A percentile compares a stretch with the other conserved stretches of the same genome.
Evolutionary conservation across 345 rosid species (phyloP).

Genomic region (sweet orange (Citrus sinensis)): DNA sequence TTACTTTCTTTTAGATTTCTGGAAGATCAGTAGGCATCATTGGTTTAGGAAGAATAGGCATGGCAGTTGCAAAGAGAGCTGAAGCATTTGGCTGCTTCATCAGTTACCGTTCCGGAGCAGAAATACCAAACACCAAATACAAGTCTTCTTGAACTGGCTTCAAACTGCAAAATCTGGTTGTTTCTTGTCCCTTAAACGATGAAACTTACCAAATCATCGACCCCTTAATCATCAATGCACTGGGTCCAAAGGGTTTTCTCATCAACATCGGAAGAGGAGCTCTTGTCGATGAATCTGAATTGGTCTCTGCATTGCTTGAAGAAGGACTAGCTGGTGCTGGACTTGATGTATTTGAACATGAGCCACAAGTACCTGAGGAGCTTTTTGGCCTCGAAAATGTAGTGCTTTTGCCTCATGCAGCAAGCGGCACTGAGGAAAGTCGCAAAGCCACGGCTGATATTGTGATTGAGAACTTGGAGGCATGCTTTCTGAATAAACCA

Average conservation of each 20-base stretch:
- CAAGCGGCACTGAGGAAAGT: conserved; percentile 53
- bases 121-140: conserved; percentile 42
- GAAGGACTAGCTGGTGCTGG: conserved; percentile 63
- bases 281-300: conserved; percentile 59
- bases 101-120: conserved; percentile 50
- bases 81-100: conserved; percentile 69
- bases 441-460: conserved; percentile 49
- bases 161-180: conserved; percentile 56
- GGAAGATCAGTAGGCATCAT: conserved; percentile 66
- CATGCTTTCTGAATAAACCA: conserved; percentile 37
- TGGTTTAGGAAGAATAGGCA: conserved; percentile 71
- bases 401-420: conserved; percentile 50
- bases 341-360: conserved; percentile 54
- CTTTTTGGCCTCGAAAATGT: conserved; percentile 58
- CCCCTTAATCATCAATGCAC: conserved; percentile 51
- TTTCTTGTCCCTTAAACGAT: conserved; percentile 53
- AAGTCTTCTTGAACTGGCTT: conserved; percentile 52
- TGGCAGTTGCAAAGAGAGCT: conserved; percentile 66
- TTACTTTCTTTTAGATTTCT: conserved; percentile 41
- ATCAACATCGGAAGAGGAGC: conserved; percentile 61
- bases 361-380: conserved; percentile 56
- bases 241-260: conserved; percentile 65
- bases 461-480: conserved; percentile 46
- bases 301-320: conserved; percentile 56
- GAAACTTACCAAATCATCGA: conserved; percentile 54